Evolutionary conservation across 768 basidiomycete genomes (phyloP).

Genomic region (Leucogyrophana mollusca): DNA sequence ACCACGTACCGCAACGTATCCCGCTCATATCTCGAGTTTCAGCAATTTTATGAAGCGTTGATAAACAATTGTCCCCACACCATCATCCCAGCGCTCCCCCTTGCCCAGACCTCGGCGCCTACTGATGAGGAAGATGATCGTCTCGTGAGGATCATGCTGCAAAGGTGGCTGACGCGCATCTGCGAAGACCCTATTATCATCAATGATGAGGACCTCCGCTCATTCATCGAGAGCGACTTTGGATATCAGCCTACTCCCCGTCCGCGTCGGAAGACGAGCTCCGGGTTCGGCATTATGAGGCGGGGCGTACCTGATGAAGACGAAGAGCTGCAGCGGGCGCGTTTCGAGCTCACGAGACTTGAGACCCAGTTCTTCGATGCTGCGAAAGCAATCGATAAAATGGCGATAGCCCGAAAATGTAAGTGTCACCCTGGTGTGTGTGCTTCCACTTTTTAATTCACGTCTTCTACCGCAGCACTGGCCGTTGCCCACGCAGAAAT

Average conservation of each 20-base stretch:
- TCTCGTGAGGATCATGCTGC: conserved; percentile 90
- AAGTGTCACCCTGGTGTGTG: conserved; percentile 13
- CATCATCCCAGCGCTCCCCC: conserved; percentile 91
- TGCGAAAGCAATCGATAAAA: conserved; percentile 86
- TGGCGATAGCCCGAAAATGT: conserved; percentile 82
- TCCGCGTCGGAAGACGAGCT: conserved; percentile 66
- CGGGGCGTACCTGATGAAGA: conserved; percentile 91
- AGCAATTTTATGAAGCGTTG: conserved; percentile 89
- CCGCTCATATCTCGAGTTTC: conserved; percentile 93
- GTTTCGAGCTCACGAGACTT: conserved; percentile 88
- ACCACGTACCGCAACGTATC: conserved; percentile 92
- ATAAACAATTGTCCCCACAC: conserved; percentile 93
- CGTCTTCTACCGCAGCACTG: conserved; percentile 49
- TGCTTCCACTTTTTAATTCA: conserved; percentile 1
- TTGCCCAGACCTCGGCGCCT: conserved; percentile 95
- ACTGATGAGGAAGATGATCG: conserved; percentile 99
- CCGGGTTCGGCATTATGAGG: conserved; percentile 75
- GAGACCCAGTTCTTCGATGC: conserved; percentile 93
- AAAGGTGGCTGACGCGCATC: conserved; percentile 90
- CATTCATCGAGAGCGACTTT: conserved; percentile 97
- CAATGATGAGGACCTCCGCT: conserved; percentile 89
- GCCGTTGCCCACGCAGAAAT: conserved; percentile 81
- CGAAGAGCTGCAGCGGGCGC: conserved; percentile 85
- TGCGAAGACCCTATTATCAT: conserved; percentile 90
- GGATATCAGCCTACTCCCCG: conserved; percentile 87